Percentiles rank a stretch among this genome's conserved stretches.
Conservation (phyloP, 129 eudicot genomes). For the Escallonia herrerae region DNA sequence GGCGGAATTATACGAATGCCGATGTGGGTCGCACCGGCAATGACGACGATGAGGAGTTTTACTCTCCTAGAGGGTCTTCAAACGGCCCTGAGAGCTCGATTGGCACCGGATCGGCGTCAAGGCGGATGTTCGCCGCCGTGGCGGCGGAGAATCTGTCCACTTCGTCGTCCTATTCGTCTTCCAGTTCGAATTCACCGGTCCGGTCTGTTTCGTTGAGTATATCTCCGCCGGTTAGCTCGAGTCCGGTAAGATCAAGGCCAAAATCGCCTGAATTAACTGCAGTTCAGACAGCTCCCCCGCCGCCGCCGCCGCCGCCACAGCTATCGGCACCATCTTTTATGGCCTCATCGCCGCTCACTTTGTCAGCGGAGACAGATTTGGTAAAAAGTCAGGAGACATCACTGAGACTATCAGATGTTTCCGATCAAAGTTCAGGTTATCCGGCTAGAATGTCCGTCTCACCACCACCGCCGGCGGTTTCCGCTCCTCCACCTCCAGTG, state of each 20-base stretch:
- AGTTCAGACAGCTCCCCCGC: conserved; percentile 36
- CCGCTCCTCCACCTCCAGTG: too few species aligned
- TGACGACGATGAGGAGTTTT: conserved; percentile 56
- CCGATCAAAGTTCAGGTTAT: conserved; percentile 16
- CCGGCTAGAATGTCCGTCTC: conserved; percentile 4
- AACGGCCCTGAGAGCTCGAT: conserved; percentile 37
- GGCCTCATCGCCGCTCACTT: conserved; percentile 12
- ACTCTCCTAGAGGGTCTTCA: conserved; percentile 50
- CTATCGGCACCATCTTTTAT: conserved; percentile 24
- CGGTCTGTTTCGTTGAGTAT: conserved; percentile 58
- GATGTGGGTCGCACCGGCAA: conserved; percentile 10
- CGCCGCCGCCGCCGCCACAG: conserved; percentile 31
- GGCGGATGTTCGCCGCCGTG: conserved; percentile 34
- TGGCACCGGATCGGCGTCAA: conserved; percentile 48
- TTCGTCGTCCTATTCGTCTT: conserved; percentile 43
- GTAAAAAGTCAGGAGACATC: conserved; percentile 39
- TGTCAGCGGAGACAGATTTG: conserved; percentile 23
- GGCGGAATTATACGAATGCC: neutral
- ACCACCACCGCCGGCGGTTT: neutral
- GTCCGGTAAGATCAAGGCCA: conserved; percentile 46
- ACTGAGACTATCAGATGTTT: conserved; percentile 22
- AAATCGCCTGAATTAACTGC: conserved; percentile 65
- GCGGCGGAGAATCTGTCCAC: conserved; percentile 34
- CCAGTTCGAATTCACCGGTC: conserved; percentile 50
- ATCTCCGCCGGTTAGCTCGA: conserved; percentile 55